Evolutionary conservation across 225 moss, liverwort and hornwort genomes (phyloP), one percentile per base, ranked within the genome.

Genomic region (Lunularia cruciata): DNA sequence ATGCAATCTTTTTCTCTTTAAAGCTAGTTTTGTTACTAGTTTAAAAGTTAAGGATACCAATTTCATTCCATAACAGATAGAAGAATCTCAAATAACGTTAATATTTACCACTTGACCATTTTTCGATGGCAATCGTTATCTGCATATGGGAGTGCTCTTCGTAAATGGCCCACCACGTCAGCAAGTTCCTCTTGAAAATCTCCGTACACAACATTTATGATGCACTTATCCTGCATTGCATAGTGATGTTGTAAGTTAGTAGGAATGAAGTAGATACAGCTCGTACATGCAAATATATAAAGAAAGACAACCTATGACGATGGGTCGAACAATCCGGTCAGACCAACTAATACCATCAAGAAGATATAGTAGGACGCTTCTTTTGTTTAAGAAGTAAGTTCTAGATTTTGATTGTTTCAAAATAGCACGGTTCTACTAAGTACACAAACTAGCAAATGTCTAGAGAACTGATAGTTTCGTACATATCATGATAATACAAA

Each of bases 121-220:
- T 78, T 77, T 52, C 67, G 82, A 38, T 90, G 84, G 53, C 36
- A 14, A 11, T 60, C 78, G 59, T 59, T 63, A 18, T 71, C 71
- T 40, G 80, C 81, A 77, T 75, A 88, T 19, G 52, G 45, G 46
- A 78, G 77, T 10, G 90, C 87, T 68, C 28, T 57, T 60, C 73
- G 73, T 61, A 88, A 72, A 70, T 90, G 80, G 13, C 13, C 48
- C 22, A 81, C 86, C 53, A 86, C 87, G 45, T 88, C 83, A 27
- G 48, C 28, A 58, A 88, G 74, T 62, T 86, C 84, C 34, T 72
- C 73, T 45, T 67, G 70, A 23, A 76, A 80, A 77, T 90, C 86
- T 38, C 90, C 90, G 48, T 77, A 75, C 27, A 84, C 62, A 37
- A 87, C 57, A 43, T 90, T 77, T 64, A 90, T 79, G 14, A 90